Evolutionary conservation across 441 rosid genomes (phyloP).

Genomic region (Populus hybrid): DNA sequence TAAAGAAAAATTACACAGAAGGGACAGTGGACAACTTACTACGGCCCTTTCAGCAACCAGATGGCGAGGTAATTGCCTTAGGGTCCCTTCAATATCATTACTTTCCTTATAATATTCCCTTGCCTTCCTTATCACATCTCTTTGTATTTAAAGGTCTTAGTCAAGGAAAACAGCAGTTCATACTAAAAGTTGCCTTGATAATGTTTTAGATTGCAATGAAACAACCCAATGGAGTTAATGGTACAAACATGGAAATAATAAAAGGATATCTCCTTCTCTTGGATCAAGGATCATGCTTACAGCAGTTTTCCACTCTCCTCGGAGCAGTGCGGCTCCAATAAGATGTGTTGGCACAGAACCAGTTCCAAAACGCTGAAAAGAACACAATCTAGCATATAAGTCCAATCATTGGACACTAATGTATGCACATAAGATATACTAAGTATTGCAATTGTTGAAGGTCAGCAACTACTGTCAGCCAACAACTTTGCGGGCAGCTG

Average conservation of each 20-base stretch:
- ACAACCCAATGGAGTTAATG: constrained; percentile 7
- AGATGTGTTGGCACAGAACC: constrained; percentile 93
- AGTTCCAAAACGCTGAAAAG: constrained; percentile 94
- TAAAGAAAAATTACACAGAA: not conserved
- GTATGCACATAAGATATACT: not conserved
- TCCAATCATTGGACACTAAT: not conserved
- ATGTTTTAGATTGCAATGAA: constrained; percentile 2
- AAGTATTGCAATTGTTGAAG: not conserved
- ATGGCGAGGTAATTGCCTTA: constrained; percentile 83
- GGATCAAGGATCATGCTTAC: constrained; percentile 92
- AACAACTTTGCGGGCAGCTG: not conserved
- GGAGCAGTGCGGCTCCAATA: constrained; percentile 78
- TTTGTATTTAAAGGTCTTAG: constrained; percentile 59
- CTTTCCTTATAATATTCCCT: constrained; percentile 78
- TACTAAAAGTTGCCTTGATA: not conserved
- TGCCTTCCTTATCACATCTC: constrained; percentile 44
- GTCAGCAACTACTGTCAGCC: not conserved
- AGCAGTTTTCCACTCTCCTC: constrained; percentile 93
- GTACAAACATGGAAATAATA: constrained; percentile 18
- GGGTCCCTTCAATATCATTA: constrained; percentile 81
- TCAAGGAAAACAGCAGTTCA: constrained; percentile 44
- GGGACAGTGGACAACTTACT: constrained; percentile 47
- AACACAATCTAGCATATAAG: not conserved
- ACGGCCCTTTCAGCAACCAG: constrained; percentile 91
- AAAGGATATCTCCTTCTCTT: constrained; percentile 98